Base-by-base conservation (phyloP, 176 grass and related monocot genomes). In the Chloris gayana region DNA sequence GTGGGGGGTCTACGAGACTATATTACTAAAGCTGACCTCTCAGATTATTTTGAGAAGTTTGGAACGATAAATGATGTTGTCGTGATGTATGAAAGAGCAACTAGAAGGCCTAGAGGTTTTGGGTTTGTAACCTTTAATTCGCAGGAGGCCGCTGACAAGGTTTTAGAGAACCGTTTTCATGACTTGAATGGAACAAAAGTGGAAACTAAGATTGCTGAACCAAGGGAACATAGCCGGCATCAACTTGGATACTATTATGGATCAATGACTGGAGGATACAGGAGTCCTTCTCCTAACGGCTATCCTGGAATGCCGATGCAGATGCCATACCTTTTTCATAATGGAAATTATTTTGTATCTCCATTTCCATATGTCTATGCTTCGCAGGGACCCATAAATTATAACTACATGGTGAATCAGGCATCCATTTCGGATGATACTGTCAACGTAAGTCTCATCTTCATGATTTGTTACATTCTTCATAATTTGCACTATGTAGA, bases 61-160 rank as follows among this genome's bases (percentile, higher is more conserved):
- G 94, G 94, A 6, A 67, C 1, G 0, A 85, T 97, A 76, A 87
- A 39, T 8, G 91, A 97, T 62, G 74, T 14, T 3, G 84, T 84
- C 0, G 70, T 93, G 19, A 89, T 93, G 33, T 44, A 66, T 46
- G 70, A 93, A 32, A 80, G 51, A 21, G 0, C 24, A 9, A 93
- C 71, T 21, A 74, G 80, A 24, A 85, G 39, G 53, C 51, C 91
- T 1, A 65, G 74, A 1, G 91, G 91, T 0, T 97, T 94, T 87
- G 94, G 94, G 1, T 97, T 97, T 42, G 70, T 97, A 14, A 90
- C 79, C 11, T 93, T 97, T 64, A 70, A 85, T 70, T 88, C 74
- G 0, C 38, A 87, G 0, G 87, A 91, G 51, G 80, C 84, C 24
- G 63, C 74, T 5, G 7, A 13, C 7, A 86, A 87, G 56, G 84